Evolutionary conservation across 441 rosid species (phyloP), one percentile per base, ranked within the genome.

Genomic region (Dalechampia spathulata): DNA sequence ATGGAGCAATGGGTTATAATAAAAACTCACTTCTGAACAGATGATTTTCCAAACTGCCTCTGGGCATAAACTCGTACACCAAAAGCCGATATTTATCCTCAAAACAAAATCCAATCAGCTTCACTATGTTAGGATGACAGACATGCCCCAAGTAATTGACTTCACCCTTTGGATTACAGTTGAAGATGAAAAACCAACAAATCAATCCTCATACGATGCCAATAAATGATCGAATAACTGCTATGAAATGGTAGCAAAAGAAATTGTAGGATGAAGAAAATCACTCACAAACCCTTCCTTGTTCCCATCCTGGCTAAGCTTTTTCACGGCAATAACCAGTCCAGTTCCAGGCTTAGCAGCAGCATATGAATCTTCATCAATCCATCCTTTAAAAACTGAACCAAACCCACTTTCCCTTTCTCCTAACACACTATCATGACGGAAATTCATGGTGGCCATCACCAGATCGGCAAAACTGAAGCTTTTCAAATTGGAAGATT

Each of bases 381-480:
- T 74, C 98, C 98, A 90, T 17, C 98, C 98, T 67, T 90, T 90
- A 38, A 85, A 87, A 49, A 90, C 98, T 0, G 90, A 85, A 65
- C 98, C 98, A 51, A 90, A 90, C 36, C 98, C 98, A 52, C 98
- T 96, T 75, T n/a, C n/a, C n/a, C n/a, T n/a, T n/a, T 90, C 98
- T 55, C 98, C 98, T 36, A 90, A 55, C 51, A 87, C 83, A 60
- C 88, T 87, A 50, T 90, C 98, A 0, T 86, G 84, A 46, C 96
- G 88, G 62, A 90, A 90, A 65, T 78, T 90, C 69, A 95, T 74
- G 41, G 98, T 90, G 34, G 98, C 83, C 64, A 62, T 56, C 67
- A 73, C 85, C 50, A 90, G 92, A 52, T 87, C 82, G n/a, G 75
- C 44, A 44, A 77, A 82, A 55, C 39, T 62, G 72, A 87, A 90